These are phyloP conservation scores for Silene noctiflora DNA, from an alignment of 179 eudicot species.

Conservation along the genomic window DNA sequence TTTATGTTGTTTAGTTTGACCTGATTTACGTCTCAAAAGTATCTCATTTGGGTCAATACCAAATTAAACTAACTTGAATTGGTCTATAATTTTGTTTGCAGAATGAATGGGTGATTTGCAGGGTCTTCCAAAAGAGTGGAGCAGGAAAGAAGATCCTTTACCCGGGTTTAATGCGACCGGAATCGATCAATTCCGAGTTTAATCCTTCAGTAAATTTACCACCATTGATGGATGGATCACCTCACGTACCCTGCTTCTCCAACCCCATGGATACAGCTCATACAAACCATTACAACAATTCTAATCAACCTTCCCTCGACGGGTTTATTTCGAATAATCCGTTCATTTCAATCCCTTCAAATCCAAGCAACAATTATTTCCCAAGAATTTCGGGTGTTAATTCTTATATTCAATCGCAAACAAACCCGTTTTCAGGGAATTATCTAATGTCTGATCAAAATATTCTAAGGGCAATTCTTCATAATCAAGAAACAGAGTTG, in stretches of 20 bases:
- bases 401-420: conserved; percentile 19
- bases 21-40: too few relatives aligned
- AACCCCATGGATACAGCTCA: conserved; percentile 32
- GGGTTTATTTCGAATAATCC: conserved; percentile 30
- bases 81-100: conserved; percentile 30
- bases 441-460: conserved; percentile 43
- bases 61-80: neutral
- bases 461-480: conserved; percentile 42
- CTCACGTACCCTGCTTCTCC: conserved; percentile 98
- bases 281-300: conserved; percentile 22
- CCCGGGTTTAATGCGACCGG: conserved; percentile 38
- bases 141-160: conserved; percentile 55
- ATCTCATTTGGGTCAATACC: too few relatives aligned
- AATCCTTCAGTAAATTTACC: conserved; percentile 41
- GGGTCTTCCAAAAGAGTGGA: conserved; percentile 65
- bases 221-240: conserved; percentile 64
- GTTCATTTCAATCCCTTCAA: conserved; percentile 20
- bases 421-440: conserved; percentile 26
- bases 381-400: conserved; percentile 14
- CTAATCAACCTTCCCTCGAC: conserved; percentile 6
- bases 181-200: conserved; percentile 32
- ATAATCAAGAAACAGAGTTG: conserved; percentile 30
- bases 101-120: conserved; percentile 94
- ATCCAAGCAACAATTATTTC: neutral
- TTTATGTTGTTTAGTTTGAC: conserved; percentile 9